phyloP scores from a whole-genome alignment of 768 basidiomycete species.

The Lactarius vividus region DNA sequence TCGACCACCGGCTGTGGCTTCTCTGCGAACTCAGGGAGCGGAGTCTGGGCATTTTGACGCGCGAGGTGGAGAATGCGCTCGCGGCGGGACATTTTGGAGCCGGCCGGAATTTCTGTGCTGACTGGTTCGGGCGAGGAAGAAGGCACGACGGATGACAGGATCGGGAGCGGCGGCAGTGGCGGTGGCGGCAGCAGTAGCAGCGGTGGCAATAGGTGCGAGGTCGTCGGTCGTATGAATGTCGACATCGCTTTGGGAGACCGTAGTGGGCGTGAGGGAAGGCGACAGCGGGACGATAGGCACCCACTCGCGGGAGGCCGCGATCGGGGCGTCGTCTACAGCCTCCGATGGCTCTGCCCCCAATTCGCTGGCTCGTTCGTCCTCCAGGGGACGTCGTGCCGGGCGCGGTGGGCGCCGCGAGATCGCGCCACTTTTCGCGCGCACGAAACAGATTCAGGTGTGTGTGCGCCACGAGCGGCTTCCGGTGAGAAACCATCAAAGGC shows the following conservation, averaged over 20 bases:
- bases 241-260: not conserved
- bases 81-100: conserved; percentile 16
- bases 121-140: not conserved
- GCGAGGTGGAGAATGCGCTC: conserved; percentile 25
- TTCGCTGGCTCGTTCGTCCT: not conserved
- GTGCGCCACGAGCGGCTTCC: conserved; percentile 15
- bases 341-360: too few relatives aligned
- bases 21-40: conserved; percentile 15
- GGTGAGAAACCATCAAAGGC: conserved; percentile 22
- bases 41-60: conserved; percentile 24
- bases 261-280: not conserved
- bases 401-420: not conserved
- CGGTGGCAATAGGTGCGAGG: not conserved
- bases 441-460: conserved; percentile 17
- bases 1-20: not conserved
- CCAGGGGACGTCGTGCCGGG: not conserved
- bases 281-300: conserved; percentile 3
- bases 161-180: not conserved
- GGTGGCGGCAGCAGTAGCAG: not conserved
- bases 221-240: not conserved
- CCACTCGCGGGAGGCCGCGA: conserved; percentile 3
- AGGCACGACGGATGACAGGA: not conserved
- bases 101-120: not conserved
- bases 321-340: not conserved
- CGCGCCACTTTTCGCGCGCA: conserved; percentile 18